phyloP scores from a whole-genome alignment of 805 yeast species.

The Wickerhamiella spandovensis region DNA sequence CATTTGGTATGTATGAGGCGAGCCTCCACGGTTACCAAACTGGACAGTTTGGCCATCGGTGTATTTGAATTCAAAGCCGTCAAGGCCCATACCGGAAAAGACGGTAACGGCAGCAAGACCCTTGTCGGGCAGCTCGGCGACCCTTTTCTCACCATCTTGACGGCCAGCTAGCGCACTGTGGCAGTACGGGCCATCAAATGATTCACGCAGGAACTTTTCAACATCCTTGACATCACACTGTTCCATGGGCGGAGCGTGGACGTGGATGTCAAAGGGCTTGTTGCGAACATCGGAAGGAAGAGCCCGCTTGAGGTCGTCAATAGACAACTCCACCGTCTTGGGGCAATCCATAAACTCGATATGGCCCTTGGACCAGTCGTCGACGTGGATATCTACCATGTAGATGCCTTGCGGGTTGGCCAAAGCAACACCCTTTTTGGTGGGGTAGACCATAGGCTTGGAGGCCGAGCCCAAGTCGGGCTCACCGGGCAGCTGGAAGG shows the following conservation, averaged over 20 bases:
- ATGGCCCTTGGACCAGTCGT: constrained; percentile 40
- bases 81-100: constrained; percentile 64
- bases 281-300: constrained; percentile 25
- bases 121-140: constrained; percentile 10
- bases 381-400: constrained; percentile 55
- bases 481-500: constrained; percentile 50
- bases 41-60: constrained; percentile 19
- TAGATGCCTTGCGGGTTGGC: constrained; percentile 56
- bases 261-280: constrained; percentile 27
- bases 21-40: constrained; percentile 29
- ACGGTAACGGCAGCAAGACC: constrained; percentile 36
- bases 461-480: constrained; percentile 32
- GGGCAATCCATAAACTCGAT: constrained; percentile 56
- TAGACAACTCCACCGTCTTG: constrained; percentile 35
- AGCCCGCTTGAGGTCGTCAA: constrained; percentile 31
- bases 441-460: constrained; percentile 35
- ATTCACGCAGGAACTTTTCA: constrained; percentile 17
- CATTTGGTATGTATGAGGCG: constrained; percentile 37
- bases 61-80: constrained; percentile 53
- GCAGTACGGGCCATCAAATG: constrained; percentile 1
- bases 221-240: constrained; percentile 41
- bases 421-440: constrained; percentile 35
- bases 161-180: constrained; percentile 11
- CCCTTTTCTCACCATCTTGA: constrained; percentile 12
- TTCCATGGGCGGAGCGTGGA: constrained; percentile 28